These are phyloP conservation scores for Allomyces macrogynus DNA, from an alignment of 192 early-diverging fungal species.

Conservation along the genomic window DNA sequence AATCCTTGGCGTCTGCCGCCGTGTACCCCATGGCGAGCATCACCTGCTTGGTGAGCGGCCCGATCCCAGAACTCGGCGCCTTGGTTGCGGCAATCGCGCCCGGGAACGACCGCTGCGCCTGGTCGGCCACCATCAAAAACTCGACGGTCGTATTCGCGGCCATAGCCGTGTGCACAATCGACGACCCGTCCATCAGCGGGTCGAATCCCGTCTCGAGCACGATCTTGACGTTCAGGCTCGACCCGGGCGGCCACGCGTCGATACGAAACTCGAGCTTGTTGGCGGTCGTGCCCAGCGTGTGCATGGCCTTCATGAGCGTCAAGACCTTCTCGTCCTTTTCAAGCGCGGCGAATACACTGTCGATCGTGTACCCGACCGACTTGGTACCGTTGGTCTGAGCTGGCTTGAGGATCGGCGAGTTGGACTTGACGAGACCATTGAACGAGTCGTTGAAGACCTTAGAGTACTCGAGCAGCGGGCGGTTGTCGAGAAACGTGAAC, in stretches of 20 bases:
- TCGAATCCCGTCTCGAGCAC: not conserved
- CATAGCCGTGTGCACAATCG: not conserved
- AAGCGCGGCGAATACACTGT: not conserved
- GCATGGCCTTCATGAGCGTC: not conserved
- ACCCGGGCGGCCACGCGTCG: not conserved
- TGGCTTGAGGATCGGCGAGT: not conserved
- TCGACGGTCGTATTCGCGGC: not conserved
- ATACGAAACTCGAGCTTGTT: not conserved
- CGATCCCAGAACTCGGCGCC: not conserved
- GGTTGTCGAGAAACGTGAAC: not conserved
- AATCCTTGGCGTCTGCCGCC: not conserved
- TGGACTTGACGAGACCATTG: not conserved
- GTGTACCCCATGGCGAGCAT: not conserved
- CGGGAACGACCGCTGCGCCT: not conserved
- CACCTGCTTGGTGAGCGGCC: not conserved
- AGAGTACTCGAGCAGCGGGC: not conserved
- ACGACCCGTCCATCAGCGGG: not conserved
- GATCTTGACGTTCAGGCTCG: not conserved
- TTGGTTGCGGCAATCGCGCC: not conserved
- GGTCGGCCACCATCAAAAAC: not conserved
- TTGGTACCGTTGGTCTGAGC: not conserved
- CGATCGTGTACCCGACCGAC: not conserved
- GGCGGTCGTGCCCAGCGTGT: not conserved
- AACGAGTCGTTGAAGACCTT: not conserved
- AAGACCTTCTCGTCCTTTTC: not conserved